Evolutionary conservation across 441 rosid genomes (phyloP).

Genomic region (Codiaeum variegatum): DNA sequence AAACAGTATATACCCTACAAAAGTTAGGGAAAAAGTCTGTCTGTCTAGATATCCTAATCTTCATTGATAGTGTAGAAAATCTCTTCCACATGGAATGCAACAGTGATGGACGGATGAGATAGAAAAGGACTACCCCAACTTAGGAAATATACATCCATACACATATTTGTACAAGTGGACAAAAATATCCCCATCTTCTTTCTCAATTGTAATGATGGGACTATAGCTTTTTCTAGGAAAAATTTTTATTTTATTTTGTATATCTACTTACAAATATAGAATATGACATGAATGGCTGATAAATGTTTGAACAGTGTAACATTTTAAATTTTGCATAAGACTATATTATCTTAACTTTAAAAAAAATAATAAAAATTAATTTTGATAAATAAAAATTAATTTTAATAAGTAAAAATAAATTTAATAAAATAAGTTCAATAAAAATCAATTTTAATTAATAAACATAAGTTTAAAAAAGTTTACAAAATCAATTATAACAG

Average conservation of each 20-base stretch:
- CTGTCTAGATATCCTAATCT: constrained; percentile 22
- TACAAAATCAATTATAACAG: too few species aligned
- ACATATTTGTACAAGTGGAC: constrained; percentile 18
- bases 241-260: background rate
- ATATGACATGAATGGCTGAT: constrained; percentile 1
- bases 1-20: background rate
- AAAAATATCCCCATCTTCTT: constrained; percentile 13
- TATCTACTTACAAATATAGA: background rate
- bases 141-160: constrained; percentile 19
- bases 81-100: constrained; percentile 30
- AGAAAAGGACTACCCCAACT: constrained; percentile 21
- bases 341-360: too few species aligned
- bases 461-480: too few species aligned
- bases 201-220: constrained; percentile 15
- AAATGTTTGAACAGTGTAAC: background rate
- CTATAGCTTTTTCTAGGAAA: constrained; percentile 12
- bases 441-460: too few species aligned
- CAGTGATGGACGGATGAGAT: background rate
- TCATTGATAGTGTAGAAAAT: constrained; percentile 18
- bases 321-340: background rate
- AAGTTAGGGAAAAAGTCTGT: constrained; percentile 17
- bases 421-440: too few species aligned
- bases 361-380: too few species aligned
- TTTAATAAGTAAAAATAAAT: too few species aligned
- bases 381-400: too few species aligned